phyloP scores from a whole-genome alignment of 805 yeast genomes.

The Myxozyma lipomycoides region DNA sequence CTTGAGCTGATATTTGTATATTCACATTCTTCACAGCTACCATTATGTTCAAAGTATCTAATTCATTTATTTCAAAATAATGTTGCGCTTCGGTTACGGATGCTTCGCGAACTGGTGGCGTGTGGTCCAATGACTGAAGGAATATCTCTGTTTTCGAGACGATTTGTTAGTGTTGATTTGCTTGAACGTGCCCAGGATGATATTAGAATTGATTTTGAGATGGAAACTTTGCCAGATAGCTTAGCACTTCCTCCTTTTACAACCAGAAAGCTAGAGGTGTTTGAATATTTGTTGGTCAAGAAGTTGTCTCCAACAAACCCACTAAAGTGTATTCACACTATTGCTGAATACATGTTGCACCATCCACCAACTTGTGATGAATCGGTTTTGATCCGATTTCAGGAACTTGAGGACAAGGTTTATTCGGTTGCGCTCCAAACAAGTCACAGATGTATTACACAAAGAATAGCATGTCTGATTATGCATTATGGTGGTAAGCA shows the following conservation, averaged over 20 bases:
- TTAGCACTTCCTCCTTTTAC: slow-evolving; percentile 10
- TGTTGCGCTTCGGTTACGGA: slow-evolving; percentile 4
- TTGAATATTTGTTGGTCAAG: slow-evolving; percentile 13
- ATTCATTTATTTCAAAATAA: slow-evolving; percentile 1
- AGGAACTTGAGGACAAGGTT: too few species aligned
- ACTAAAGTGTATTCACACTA: not conserved
- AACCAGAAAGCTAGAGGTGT: slow-evolving; percentile 5
- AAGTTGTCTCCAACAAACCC: slow-evolving; percentile 15
- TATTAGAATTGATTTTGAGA: not conserved
- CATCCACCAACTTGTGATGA: too few species aligned
- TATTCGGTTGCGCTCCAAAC: too few species aligned
- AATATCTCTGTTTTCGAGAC: not conserved
- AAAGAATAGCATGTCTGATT: too few species aligned
- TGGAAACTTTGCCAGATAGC: slow-evolving; percentile 5
- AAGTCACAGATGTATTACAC: too few species aligned
- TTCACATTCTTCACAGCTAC: slow-evolving; percentile 9
- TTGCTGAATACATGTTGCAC: not conserved
- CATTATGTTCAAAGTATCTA: slow-evolving; percentile 11
- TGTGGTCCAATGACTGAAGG: slow-evolving; percentile 1
- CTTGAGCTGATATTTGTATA: slow-evolving; percentile 13
- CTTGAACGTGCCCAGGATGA: slow-evolving; percentile 3
- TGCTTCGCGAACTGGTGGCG: slow-evolving; percentile 5
- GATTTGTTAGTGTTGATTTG: slow-evolving; percentile 12
- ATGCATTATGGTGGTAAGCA: too few species aligned
- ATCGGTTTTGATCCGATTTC: too few species aligned